Evolutionary conservation across 495 filamentous ascomycete species (phyloP), one percentile per base, ranked within the genome.

Genomic region (Lasiosphaeria ovina): DNA sequence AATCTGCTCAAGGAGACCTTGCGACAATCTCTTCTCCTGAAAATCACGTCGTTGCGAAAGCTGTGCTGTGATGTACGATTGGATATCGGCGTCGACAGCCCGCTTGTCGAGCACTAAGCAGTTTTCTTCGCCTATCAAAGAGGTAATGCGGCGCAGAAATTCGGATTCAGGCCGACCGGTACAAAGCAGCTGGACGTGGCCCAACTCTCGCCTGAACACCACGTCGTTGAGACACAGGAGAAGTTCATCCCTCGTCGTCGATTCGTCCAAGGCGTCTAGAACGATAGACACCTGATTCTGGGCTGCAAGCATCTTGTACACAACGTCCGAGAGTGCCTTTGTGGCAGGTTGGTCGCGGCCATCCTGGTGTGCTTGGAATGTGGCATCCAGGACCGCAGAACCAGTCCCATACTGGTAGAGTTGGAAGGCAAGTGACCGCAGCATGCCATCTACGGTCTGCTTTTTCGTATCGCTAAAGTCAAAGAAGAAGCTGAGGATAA

Each of bases 201-300:
- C 35, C 3, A 57, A 14, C 17, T 31, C 38, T 14, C 3, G 16
- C 11, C 3, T 53, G 36, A 8, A 3, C 44, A 53, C 3, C n/a
- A 62, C 57, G 56, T 56, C 59, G 6, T 34, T 17, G 32, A 24
- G 24, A 24, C 1, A 24, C 24, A 24, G 24, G 24, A 66, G 55
- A 14, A 66, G 47, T 35, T 58, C 56, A 14, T 5, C 5, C 38
- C 33, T 50, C 6, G 11, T 40, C 3, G 35, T 35, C 34, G 67
- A 80, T 62, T 81, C 80, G 62, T 81, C 79, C n/a, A 81, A 62
- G 1, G 77, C 79, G 62, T 79, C 76, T 35, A 80, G 35, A 8
- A 80, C 35, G 55, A 80, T 71, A 52, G 71, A 75, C n/a, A 67
- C 57, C 45, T 55, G 24, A 6, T 34, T 6, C 8, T 36, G 24